These are phyloP conservation scores for Lecanicillium sp. DNA, from an alignment of 2,329 filamentous ascomycete species.

Conservation along the genomic window DNA sequence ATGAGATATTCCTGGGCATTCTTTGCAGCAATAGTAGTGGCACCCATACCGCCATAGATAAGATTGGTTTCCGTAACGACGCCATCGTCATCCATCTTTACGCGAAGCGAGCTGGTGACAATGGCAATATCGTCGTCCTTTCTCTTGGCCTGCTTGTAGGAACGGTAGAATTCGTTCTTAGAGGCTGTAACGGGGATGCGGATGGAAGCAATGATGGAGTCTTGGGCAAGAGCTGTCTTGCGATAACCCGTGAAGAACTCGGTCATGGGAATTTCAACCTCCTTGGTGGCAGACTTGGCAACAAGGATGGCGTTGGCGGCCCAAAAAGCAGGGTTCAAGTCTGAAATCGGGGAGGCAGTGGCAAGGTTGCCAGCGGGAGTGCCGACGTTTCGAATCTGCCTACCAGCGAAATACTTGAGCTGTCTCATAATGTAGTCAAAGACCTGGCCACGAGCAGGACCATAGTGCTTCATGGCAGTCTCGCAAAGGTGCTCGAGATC, in stretches of 20 bases:
- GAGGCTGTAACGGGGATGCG: constrained; percentile 70
- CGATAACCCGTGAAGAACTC: constrained; percentile 91
- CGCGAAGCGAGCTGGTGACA: constrained; percentile 76
- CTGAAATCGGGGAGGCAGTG: constrained; percentile 92
- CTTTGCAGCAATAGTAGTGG: constrained; percentile 81
- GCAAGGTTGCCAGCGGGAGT: constrained; percentile 91
- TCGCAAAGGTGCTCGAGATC: constrained; percentile 82
- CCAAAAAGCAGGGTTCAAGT: constrained; percentile 90
- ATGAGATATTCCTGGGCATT: constrained; percentile 64
- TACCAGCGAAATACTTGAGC: constrained; percentile 85
- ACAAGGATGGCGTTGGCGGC: constrained; percentile 76
- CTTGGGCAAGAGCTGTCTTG: constrained; percentile 67
- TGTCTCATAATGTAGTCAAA: constrained; percentile 92
- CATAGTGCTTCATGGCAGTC: constrained; percentile 73
- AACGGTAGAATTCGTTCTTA: constrained; percentile 74
- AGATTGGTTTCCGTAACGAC: constrained; percentile 67
- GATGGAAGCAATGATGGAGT: constrained; percentile 80
- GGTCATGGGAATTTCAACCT: constrained; percentile 82
- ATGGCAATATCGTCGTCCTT: constrained; percentile 99
- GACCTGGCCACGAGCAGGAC: constrained; percentile 60
- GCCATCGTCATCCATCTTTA: constrained; percentile 61
- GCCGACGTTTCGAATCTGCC: constrained; percentile 96
- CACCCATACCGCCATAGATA: constrained; percentile 92
- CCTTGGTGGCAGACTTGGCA: constrained; percentile 65
- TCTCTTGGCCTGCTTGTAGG: constrained; percentile 93